Percentiles rank a stretch among this genome's conserved stretches.
Evolutionary conservation across 2,329 filamentous ascomycete species (phyloP).

Genomic region (Pseudonectria buxi): DNA sequence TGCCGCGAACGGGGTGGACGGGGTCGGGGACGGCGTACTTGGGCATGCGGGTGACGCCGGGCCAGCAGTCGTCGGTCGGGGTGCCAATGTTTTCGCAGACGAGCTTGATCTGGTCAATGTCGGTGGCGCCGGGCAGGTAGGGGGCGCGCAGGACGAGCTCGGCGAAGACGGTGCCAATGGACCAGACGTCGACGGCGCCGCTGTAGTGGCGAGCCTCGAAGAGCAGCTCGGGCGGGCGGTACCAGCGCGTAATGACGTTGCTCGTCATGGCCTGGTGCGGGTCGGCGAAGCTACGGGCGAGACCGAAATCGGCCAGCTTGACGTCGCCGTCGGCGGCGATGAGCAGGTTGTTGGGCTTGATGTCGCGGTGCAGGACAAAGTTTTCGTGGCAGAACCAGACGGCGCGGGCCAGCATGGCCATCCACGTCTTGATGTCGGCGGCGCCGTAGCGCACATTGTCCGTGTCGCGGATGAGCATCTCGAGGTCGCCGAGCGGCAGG

Average conservation of each 20-base stretch:
- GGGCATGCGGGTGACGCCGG: slow-evolving; percentile 73
- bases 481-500: slow-evolving; percentile 86
- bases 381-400: slow-evolving; percentile 97
- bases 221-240: slow-evolving; percentile 85
- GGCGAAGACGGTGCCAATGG: slow-evolving; percentile 84
- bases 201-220: slow-evolving; percentile 86
- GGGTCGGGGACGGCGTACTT: slow-evolving; percentile 69
- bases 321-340: slow-evolving; percentile 90
- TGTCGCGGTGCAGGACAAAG: slow-evolving; percentile 90
- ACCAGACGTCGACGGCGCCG: slow-evolving; percentile 91
- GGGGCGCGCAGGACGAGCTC: slow-evolving; percentile 79
- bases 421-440: slow-evolving; percentile 95
- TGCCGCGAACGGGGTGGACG: slow-evolving; percentile 51
- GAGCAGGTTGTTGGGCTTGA: slow-evolving; percentile 97
- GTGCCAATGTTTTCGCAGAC: slow-evolving; percentile 84
- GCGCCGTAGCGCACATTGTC: slow-evolving; percentile 71
- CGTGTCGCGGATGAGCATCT: slow-evolving; percentile 86
- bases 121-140: slow-evolving; percentile 76
- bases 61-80: slow-evolving; percentile 92
- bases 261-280: slow-evolving; percentile 84
- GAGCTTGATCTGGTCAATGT: slow-evolving; percentile 77
- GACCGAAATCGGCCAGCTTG: slow-evolving; percentile 95
- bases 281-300: slow-evolving; percentile 83
- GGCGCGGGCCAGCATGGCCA: slow-evolving; percentile 89
- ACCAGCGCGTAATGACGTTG: slow-evolving; percentile 96